Conservation (phyloP, 192 early-diverging fungal species). For the Entophlyctis luteolus region DNA sequence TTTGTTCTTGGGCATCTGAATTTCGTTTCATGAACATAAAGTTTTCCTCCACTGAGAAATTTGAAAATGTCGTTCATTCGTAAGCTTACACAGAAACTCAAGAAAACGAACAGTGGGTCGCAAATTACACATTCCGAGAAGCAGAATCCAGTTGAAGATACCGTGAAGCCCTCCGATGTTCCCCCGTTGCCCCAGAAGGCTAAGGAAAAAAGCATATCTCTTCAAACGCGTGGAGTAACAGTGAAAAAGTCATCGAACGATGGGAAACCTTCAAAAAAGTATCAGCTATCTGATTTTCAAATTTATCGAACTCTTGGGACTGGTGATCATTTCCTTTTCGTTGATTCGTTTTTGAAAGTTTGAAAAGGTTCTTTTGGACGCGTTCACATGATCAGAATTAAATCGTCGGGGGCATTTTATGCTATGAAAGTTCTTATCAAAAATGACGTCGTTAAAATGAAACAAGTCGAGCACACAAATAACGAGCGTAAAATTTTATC, state of each 20-base stretch:
- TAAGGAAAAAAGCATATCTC: background rate
- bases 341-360: slow-evolving; percentile 71
- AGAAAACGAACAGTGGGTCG: background rate
- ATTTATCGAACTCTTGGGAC: slow-evolving; percentile 83
- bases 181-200: background rate
- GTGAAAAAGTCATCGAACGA: too few species aligned
- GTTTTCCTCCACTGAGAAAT: background rate
- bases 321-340: too few species aligned
- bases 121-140: too few species aligned
- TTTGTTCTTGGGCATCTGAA: background rate
- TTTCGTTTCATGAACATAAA: background rate
- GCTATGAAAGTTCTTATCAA: slow-evolving; percentile 92
- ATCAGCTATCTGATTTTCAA: slow-evolving; percentile 68
- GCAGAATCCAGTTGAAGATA: too few species aligned
- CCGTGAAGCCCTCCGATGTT: background rate
- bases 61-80: background rate
- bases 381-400: slow-evolving; percentile 82
- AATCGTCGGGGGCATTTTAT: slow-evolving; percentile 54
- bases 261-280: slow-evolving; percentile 29
- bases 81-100: slow-evolving; percentile 7
- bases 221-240: background rate
- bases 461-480: slow-evolving; percentile 81
- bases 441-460: slow-evolving; percentile 76
- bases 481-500: slow-evolving; percentile 84
- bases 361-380: slow-evolving; percentile 97